Percentiles rank a stretch among this genome's conserved stretches.
Conservation (phyloP, 805 yeast species). For the Pichia nakasei region DNA sequence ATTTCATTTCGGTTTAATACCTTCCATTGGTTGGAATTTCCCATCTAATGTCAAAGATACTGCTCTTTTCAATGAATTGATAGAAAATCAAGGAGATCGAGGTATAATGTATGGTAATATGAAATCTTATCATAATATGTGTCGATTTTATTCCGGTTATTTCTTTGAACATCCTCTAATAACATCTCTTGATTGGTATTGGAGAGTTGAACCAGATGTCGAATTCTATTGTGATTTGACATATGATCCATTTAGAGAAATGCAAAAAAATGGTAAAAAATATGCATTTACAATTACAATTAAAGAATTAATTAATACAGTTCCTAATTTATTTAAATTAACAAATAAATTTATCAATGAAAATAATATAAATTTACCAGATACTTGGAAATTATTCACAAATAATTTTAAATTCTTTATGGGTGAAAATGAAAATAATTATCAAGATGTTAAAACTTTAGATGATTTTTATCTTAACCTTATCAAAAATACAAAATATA, state of each 20-base stretch:
- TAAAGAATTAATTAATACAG: slow-evolving; percentile 70
- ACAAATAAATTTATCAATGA: slow-evolving; percentile 56
- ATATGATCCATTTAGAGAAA: slow-evolving; percentile 82
- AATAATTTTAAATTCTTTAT: slow-evolving; percentile 30
- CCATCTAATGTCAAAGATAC: slow-evolving; percentile 30
- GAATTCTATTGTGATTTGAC: slow-evolving; percentile 85
- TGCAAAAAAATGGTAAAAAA: slow-evolving; percentile 58
- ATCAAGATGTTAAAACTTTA: slow-evolving; percentile 16
- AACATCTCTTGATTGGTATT: slow-evolving; percentile 73
- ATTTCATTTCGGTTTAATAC: slow-evolving; percentile 66
- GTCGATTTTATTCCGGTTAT: slow-evolving; percentile 80
- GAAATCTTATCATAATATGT: slow-evolving; percentile 88
- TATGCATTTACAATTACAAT: slow-evolving; percentile 83
- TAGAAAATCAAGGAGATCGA: slow-evolving; percentile 73
- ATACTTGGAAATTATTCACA: slow-evolving; percentile 63
- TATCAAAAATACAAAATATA: slow-evolving; percentile 19
- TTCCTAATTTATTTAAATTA: slow-evolving; percentile 70
- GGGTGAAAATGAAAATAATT: slow-evolving; percentile 25
- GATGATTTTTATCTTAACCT: slow-evolving; percentile 22
- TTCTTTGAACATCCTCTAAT: slow-evolving; percentile 77
- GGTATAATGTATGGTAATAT: slow-evolving; percentile 76
- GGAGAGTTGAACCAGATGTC: slow-evolving; percentile 94
- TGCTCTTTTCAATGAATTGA: slow-evolving; percentile 40
- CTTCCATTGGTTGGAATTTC: slow-evolving; percentile 60
- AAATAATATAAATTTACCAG: slow-evolving; percentile 40